Percentiles rank a stretch among this genome's conserved stretches.
Evolutionary conservation across 495 filamentous ascomycete genomes (phyloP).

Genomic region (Penicillium arizonense): DNA sequence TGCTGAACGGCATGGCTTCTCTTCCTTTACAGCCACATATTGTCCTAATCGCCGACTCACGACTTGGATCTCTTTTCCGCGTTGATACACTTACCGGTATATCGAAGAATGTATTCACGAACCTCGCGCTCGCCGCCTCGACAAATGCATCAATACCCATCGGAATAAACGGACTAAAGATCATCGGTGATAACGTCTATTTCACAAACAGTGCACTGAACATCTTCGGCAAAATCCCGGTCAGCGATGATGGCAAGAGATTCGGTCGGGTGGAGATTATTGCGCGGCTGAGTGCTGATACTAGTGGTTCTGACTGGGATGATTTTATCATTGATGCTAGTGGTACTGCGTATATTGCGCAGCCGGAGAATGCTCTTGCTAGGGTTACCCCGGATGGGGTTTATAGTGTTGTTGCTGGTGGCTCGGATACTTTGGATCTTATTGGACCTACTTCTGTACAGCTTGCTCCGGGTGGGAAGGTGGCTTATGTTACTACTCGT

Average conservation of each 20-base stretch:
- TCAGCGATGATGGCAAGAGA: slow-evolving; percentile 26
- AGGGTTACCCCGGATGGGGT: slow-evolving; percentile 20
- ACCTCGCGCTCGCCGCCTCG: slow-evolving; percentile 13
- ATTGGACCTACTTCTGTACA: slow-evolving; percentile 27
- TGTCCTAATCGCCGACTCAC: slow-evolving; percentile 36
- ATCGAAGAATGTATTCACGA: slow-evolving; percentile 26
- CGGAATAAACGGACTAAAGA: slow-evolving; percentile 44
- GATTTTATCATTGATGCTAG: slow-evolving; percentile 32
- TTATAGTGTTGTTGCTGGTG: slow-evolving; percentile 24
- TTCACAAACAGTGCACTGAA: slow-evolving; percentile 42
- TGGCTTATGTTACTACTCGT: slow-evolving; percentile 17
- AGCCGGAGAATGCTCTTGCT: slow-evolving; percentile 21
- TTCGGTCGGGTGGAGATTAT: slow-evolving; percentile 19
- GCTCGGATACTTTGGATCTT: slow-evolving; percentile 11
- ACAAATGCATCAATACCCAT: slow-evolving; percentile 19
- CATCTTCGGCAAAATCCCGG: slow-evolving; percentile 27
- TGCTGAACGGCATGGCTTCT: slow-evolving; percentile 40
- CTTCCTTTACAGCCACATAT: slow-evolving; percentile 17
- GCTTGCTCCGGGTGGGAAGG: slow-evolving; percentile 16
- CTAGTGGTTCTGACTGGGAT: slow-evolving; percentile 22
- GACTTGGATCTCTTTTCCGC: slow-evolving; percentile 37
- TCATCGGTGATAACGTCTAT: slow-evolving; percentile 27
- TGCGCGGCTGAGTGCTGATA: slow-evolving; percentile 7
- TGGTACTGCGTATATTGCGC: slow-evolving; percentile 29
- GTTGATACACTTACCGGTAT: slow-evolving; percentile 38